phyloP scores from a whole-genome alignment of 176 grass and related monocot species.

The Rhynchospora pubera region DNA sequence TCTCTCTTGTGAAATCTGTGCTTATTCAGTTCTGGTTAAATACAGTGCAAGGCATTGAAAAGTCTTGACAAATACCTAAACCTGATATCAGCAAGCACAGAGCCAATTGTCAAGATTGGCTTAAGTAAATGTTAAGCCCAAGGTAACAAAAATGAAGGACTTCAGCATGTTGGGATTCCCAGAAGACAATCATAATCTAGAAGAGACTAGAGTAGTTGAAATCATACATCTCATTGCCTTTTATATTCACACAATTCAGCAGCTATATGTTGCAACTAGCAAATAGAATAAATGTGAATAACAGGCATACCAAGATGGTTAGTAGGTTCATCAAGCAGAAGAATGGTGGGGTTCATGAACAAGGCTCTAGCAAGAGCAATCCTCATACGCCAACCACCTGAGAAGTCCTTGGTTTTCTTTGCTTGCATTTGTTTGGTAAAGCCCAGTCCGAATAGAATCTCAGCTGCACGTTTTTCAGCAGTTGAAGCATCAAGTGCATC shows the following conservation, averaged over 20 bases:
- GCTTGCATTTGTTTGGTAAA: slow-evolving; percentile 92
- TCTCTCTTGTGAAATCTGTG: too few relatives aligned
- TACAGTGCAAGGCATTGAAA: background rate
- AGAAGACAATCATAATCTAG: background rate
- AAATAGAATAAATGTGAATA: background rate
- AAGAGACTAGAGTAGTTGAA: background rate
- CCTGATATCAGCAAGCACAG: too few relatives aligned
- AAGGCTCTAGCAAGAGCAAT: slow-evolving; percentile 90
- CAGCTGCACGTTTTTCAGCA: slow-evolving; percentile 87
- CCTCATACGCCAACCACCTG: slow-evolving; percentile 94
- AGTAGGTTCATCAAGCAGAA: slow-evolving; percentile 86
- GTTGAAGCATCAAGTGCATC: slow-evolving; percentile 87
- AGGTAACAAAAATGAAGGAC: background rate
- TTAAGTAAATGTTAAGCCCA: background rate
- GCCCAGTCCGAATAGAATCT: slow-evolving; percentile 89
- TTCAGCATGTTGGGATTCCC: background rate
- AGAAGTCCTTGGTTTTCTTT: slow-evolving; percentile 92
- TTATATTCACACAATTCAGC: background rate
- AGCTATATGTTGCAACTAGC: background rate
- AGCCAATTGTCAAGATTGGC: background rate
- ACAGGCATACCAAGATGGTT: slow-evolving; percentile 76
- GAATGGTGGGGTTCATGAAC: slow-evolving; percentile 95
- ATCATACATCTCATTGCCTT: background rate
- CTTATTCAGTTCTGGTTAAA: background rate
- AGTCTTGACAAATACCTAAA: background rate